Percentiles rank a stretch among this genome's conserved stretches.
phyloP scores from a whole-genome alignment of 495 filamentous ascomycete genomes.

The Tetracladium setigerum region DNA sequence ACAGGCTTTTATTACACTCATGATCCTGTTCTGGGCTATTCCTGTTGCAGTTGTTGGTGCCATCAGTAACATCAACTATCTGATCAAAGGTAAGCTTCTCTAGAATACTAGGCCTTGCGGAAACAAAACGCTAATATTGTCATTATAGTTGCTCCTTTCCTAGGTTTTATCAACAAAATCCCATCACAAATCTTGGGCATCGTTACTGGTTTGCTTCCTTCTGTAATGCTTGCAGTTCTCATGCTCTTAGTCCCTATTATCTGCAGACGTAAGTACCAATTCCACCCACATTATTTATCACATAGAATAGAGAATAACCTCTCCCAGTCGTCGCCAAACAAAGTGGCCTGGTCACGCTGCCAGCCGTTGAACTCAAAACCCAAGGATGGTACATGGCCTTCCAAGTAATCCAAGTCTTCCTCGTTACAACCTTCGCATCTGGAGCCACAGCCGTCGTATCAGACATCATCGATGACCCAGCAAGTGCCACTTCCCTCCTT shows the following conservation, averaged over 20 bases:
- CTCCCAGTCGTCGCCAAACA: slow-evolving; percentile 54
- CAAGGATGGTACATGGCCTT: slow-evolving; percentile 92
- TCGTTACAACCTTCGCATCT: slow-evolving; percentile 77
- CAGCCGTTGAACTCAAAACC: slow-evolving; percentile 71
- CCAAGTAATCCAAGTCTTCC: slow-evolving; percentile 91
- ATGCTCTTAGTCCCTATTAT: slow-evolving; percentile 87
- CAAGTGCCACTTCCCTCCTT: slow-evolving; percentile 54
- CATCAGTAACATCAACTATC: slow-evolving; percentile 78
- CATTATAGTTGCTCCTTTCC: slow-evolving; percentile 23
- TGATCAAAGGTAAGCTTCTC: slow-evolving; percentile 41
- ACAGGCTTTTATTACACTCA: slow-evolving; percentile 58
- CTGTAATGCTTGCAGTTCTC: slow-evolving; percentile 69
- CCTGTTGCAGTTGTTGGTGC: slow-evolving; percentile 80
- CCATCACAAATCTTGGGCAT: slow-evolving; percentile 69
- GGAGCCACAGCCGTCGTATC: slow-evolving; percentile 60
- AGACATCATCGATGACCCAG: slow-evolving; percentile 58
- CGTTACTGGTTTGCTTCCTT: slow-evolving; percentile 77
- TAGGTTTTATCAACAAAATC: slow-evolving; percentile 60
- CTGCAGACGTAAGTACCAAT: slow-evolving; percentile 42
- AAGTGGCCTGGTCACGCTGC: slow-evolving; percentile 66
- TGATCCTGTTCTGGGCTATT: slow-evolving; percentile 96
- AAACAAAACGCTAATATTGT: background rate
- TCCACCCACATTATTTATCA: slow-evolving; percentile 17
- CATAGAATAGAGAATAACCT: slow-evolving; percentile 15
- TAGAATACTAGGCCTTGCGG: slow-evolving; percentile 20